Evolutionary conservation across 805 yeast genomes (phyloP), one percentile per base, ranked within the genome.

Genomic region (Candida berthetii): DNA sequence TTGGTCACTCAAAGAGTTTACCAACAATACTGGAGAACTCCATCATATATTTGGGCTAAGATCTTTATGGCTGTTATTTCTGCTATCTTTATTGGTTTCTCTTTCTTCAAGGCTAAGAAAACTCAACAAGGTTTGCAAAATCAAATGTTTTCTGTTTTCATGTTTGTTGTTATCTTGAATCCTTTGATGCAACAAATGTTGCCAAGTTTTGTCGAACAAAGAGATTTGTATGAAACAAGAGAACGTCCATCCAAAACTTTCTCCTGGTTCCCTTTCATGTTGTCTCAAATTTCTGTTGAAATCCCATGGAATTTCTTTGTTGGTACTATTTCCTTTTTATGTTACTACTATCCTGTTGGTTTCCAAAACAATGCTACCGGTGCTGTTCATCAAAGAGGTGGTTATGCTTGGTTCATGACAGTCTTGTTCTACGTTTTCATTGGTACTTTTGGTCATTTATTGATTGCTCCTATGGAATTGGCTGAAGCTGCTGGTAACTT

Each of bases 91-190:
- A 79, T 80, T 56, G 89, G 89, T 40, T 83, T 83, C 61, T 74
- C 88, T 4, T 81, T 82, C 61, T 85, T 76, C 69, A 80, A 79
- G 45, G 85, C 91, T 19, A 68, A 69, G 43, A 72, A 68, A 16
- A 70, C 86, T 3, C 55, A 74, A 37, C 91, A 78, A 62, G 81
- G 86, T 56, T 60, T 86, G 53, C 96, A 88, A 61, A 85, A 86
- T 62, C 93, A 83, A 66, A 80, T 85, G 88, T 76, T 83, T 52
- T 69, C 89, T 3, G 56, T 82, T 35, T 85, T 85, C 66, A 81
- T 84, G 87, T 73, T 79, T 53, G 57, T 76, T 33, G 69, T 76
- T 50, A 65, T 74, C 38, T 69, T 78, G 62, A 71, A 71, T 48
- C 78, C 84, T 19, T 53, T 80, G 50, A 55, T 78, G 38, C 77